Percentiles rank a stretch among this genome's conserved stretches.
Evolutionary conservation across 2,329 filamentous ascomycete genomes (phyloP).

Genomic region (Penicillium sclerotiorum): DNA sequence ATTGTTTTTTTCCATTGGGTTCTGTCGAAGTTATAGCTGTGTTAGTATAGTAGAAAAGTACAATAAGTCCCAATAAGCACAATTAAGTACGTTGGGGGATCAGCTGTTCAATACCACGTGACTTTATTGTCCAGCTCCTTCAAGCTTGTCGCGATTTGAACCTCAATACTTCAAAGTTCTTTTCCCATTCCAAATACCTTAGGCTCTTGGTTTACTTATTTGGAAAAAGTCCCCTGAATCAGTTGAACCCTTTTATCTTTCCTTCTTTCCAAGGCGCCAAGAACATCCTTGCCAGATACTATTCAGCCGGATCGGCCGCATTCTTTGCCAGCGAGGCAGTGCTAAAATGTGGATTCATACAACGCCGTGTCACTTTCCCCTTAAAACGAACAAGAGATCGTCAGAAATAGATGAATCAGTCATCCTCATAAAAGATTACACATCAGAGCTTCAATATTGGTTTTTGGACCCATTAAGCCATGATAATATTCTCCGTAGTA

Average conservation of each 20-base stretch:
- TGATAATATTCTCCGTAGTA: constrained; percentile 1
- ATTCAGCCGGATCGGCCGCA: constrained; percentile 22
- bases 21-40: too few relatives aligned
- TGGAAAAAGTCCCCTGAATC: neutral
- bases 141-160: too few relatives aligned
- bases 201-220: neutral
- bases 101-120: too few relatives aligned
- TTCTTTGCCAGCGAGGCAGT: constrained; percentile 21
- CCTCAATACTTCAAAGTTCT: too few relatives aligned
- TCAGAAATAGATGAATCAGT: neutral
- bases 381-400: neutral
- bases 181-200: too few relatives aligned
- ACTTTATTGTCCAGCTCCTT: too few relatives aligned
- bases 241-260: neutral
- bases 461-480: too few relatives aligned
- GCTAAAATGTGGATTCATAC: constrained; percentile 16
- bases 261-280: constrained; percentile 6
- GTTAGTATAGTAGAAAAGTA: too few relatives aligned
- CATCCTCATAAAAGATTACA: too few relatives aligned
- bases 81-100: too few relatives aligned
- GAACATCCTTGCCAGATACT: constrained; percentile 22
- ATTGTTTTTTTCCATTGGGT: neutral
- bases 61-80: too few relatives aligned
- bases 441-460: too few relatives aligned
- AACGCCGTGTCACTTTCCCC: constrained; percentile 2